These are phyloP conservation scores for Pisolithus tinctorius DNA, from an alignment of 768 basidiomycete genomes.

Conservation along the genomic window DNA sequence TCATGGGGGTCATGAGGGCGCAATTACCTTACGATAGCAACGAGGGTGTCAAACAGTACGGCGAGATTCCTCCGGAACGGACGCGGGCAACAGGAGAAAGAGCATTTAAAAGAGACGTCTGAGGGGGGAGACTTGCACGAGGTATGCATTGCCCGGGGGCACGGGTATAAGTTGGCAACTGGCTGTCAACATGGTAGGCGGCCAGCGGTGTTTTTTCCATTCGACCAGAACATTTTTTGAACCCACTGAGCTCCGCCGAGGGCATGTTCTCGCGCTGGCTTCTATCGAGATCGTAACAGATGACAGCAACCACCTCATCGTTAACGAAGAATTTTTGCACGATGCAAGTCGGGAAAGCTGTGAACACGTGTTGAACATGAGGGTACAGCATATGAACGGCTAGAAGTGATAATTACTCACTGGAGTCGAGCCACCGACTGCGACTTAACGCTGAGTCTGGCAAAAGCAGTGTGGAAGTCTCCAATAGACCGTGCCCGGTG, in stretches of 20 bases:
- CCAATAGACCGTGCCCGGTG: slow-evolving; percentile 37
- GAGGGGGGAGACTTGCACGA: slow-evolving; percentile 23
- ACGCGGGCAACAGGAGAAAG: slow-evolving; percentile 32
- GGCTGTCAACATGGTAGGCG: slow-evolving; percentile 24
- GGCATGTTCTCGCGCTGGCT: slow-evolving; percentile 44
- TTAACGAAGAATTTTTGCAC: slow-evolving; percentile 69
- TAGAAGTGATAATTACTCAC: slow-evolving; percentile 36
- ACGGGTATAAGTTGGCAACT: slow-evolving; percentile 26
- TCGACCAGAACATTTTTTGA: slow-evolving; percentile 34
- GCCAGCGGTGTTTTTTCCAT: slow-evolving; percentile 23
- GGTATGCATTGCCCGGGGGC: slow-evolving; percentile 30
- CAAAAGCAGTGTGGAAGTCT: slow-evolving; percentile 47
- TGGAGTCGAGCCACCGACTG: slow-evolving; percentile 64
- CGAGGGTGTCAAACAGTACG: slow-evolving; percentile 29
- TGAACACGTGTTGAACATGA: slow-evolving; percentile 27
- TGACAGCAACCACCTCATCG: slow-evolving; percentile 51
- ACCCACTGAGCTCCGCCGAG: slow-evolving; percentile 52
- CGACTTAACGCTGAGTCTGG: slow-evolving; percentile 62
- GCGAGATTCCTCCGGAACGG: slow-evolving; percentile 14
- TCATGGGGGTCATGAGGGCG: slow-evolving; percentile 13
- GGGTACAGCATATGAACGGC: slow-evolving; percentile 7
- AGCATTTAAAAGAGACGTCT: slow-evolving; percentile 38
- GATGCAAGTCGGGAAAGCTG: slow-evolving; percentile 49
- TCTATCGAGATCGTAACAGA: slow-evolving; percentile 66
- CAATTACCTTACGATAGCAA: slow-evolving; percentile 23